Percentiles rank a stretch among this genome's conserved stretches.
Evolutionary conservation across 176 grass and related monocot species (phyloP).

Genomic region (Oryza meridionalis): DNA sequence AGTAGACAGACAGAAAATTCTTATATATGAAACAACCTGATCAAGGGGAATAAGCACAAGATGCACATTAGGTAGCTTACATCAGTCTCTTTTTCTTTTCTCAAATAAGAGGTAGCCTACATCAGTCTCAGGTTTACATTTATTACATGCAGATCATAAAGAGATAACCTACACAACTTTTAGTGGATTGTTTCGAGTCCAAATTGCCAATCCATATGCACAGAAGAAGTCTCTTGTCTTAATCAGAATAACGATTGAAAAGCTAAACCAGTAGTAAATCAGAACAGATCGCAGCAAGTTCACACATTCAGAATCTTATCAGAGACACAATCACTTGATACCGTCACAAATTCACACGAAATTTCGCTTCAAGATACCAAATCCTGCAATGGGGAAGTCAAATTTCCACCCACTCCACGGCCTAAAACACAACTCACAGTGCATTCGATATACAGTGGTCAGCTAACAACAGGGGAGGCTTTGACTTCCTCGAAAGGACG

Average conservation of each 20-base stretch:
- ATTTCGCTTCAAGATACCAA: neutral
- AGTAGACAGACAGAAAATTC: constrained; percentile 12
- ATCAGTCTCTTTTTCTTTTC: too few relatives aligned
- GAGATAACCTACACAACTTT: neutral
- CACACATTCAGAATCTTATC: neutral
- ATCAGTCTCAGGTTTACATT: constrained; percentile 17
- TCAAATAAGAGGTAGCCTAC: neutral
- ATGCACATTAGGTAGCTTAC: neutral
- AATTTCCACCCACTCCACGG: neutral
- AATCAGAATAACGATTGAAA: constrained; percentile 10
- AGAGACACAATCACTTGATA: neutral
- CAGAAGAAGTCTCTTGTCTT: neutral
- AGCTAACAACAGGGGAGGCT: neutral
- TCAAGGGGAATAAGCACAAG: neutral
- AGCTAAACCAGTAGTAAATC: neutral
- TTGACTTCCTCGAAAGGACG: constrained; percentile 23
- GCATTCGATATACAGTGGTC: neutral
- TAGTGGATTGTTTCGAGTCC: neutral
- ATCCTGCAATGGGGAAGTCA: constrained; percentile 7
- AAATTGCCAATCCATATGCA: neutral
- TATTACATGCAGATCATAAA: constrained; percentile 22
- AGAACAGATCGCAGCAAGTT: constrained; percentile 11
- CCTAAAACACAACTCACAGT: constrained; percentile 16
- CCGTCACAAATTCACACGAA: neutral
- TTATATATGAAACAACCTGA: constrained; percentile 16